phyloP scores from a whole-genome alignment of 371 early-diverging fungal genomes.

The Blakeslea trispora region DNA sequence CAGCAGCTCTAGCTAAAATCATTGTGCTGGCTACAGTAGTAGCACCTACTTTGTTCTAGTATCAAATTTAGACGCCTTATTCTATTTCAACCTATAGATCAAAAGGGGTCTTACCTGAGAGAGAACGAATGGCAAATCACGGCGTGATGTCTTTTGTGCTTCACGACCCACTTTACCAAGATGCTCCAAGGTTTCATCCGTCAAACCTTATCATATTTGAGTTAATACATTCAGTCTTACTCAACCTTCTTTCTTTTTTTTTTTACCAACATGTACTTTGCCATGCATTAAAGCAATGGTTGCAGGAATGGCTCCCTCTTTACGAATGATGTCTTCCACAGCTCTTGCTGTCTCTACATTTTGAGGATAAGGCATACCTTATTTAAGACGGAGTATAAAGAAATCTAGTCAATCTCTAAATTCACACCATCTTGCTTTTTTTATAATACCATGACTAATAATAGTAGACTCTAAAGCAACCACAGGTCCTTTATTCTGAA shows the following conservation, averaged over 20 bases:
- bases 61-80: background rate
- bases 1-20: constrained; percentile 80
- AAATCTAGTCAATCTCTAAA: background rate
- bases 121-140: constrained; percentile 81
- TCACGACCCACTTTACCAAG: constrained; percentile 64
- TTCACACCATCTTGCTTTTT: background rate
- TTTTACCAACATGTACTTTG: constrained; percentile 71
- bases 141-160: constrained; percentile 80
- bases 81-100: background rate
- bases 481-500: constrained; percentile 69
- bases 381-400: no score
- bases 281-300: constrained; percentile 92
- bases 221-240: background rate
- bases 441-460: constrained; percentile 93
- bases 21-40: constrained; percentile 94
- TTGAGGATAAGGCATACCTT: constrained; percentile 92
- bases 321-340: constrained; percentile 76
- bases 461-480: constrained; percentile 95
- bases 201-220: constrained; percentile 30
- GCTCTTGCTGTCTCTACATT: constrained; percentile 82
- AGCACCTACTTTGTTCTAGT: constrained; percentile 68
- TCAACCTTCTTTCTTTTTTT: background rate
- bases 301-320: constrained; percentile 81
- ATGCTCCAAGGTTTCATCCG: constrained; percentile 55
- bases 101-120: constrained; percentile 47